Evolutionary conservation across 1,139 yeast species (phyloP), one percentile per base, ranked within the genome.

Genomic region (Schizosaccharomyces versatilis): DNA sequence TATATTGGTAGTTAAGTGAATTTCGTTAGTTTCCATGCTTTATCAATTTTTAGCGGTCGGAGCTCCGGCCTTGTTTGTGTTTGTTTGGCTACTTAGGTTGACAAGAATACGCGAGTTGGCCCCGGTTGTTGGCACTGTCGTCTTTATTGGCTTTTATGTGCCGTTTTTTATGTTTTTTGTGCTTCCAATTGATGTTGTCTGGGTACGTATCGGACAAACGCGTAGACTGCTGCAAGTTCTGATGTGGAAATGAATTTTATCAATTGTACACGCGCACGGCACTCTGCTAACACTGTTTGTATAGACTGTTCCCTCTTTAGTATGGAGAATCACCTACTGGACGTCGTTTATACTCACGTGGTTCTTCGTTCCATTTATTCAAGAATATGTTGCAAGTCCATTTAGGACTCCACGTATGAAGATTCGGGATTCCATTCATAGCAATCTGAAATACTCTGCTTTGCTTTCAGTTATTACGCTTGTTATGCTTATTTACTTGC

Each of bases 341-440:
- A 24, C 38, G n/a, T 19, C 49, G 9, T 44, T 44, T 14, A n/a
- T 24, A 32, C 36, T 32, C 36, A 44, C 38, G 5, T 44, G 49
- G 49, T 24, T 44, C 49, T 19, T 44, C 19, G 15, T 44, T 24
- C 49, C 49, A 9, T 44, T 44, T 44, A 32, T 44, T n/a, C 49
- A 44, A 19, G 49, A 32, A 10, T 44, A 44, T 44, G 32, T 44
- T 9, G 49, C 19, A 12, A 44, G 49, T 44, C 36, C 19, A 19
- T 44, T 44, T 8, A 14, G 14, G 32, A 44, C 49, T 5, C 36
- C 38, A 7, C 15, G 32, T 10, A 44, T 7, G 36, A 19, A 36
- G n/a, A 5, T 44, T 17, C 19, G 32, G 12, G 49, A 44, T 8
- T 44, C 49, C 19, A 9, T 44, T 17, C 32, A 44, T 38, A 44